Conservation (phyloP, 2,329 filamentous ascomycete genomes). For the Diaporthe helianthi region DNA sequence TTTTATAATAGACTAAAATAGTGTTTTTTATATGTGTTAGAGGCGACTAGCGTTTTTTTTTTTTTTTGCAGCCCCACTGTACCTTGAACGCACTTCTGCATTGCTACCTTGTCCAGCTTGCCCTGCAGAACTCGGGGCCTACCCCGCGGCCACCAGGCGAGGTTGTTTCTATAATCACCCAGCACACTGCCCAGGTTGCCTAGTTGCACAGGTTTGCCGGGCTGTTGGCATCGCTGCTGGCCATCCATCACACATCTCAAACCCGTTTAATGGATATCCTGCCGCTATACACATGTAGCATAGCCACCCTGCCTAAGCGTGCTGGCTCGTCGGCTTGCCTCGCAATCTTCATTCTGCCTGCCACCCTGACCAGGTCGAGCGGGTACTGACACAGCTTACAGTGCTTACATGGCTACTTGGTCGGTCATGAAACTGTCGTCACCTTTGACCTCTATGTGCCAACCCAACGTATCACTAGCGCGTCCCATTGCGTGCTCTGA, state of each 20-base stretch:
- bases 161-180: background rate
- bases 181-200: background rate
- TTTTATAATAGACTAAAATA: no score
- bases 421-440: slow-evolving; percentile 22
- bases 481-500: slow-evolving; percentile 24
- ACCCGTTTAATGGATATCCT: background rate
- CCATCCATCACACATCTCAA: background rate
- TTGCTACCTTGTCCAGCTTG: slow-evolving; percentile 29
- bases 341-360: background rate
- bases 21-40: no score
- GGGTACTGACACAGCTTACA: slow-evolving; percentile 31
- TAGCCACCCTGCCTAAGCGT: background rate
- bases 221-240: no score
- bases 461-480: slow-evolving; percentile 29
- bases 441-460: slow-evolving; percentile 3
- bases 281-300: background rate
- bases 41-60: no score
- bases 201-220: background rate
- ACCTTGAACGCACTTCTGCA: slow-evolving; percentile 30
- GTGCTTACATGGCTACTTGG: slow-evolving; percentile 32
- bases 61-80: no score
- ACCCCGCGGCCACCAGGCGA: slow-evolving; percentile 29
- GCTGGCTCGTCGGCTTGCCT: background rate
- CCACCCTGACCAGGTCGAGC: background rate
- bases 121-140: slow-evolving; percentile 30